A percentile compares a stretch with the other conserved stretches of the same genome.
Evolutionary conservation across 2,329 filamentous ascomycete genomes (phyloP).

Genomic region (Cladobotryum protrusum): DNA sequence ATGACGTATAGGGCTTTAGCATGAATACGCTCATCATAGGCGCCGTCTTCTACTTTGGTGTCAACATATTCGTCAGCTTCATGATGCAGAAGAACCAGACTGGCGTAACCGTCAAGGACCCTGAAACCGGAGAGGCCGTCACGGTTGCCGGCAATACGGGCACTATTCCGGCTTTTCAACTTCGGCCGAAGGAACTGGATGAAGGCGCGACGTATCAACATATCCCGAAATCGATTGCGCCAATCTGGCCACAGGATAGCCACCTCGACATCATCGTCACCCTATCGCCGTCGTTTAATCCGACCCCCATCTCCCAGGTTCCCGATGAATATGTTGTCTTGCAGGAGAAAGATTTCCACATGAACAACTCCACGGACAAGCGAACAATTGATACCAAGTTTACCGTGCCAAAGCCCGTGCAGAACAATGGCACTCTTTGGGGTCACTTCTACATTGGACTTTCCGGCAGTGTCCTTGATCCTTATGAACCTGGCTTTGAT

Average conservation of each 20-base stretch:
- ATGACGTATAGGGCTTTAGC: constrained; percentile 26
- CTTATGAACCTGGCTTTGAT: constrained; percentile 65
- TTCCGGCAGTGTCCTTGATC: constrained; percentile 69
- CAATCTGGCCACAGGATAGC: constrained; percentile 80
- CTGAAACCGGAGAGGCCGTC: constrained; percentile 44
- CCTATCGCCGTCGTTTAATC: constrained; percentile 67
- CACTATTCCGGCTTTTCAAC: constrained; percentile 57
- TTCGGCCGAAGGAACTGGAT: constrained; percentile 55
- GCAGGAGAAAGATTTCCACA: constrained; percentile 70
- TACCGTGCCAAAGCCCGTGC: constrained; percentile 68
- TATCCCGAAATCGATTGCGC: constrained; percentile 66
- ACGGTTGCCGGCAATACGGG: constrained; percentile 48
- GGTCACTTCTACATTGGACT: constrained; percentile 88
- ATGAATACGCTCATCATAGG: constrained; percentile 46
- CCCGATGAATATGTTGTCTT: constrained; percentile 66
- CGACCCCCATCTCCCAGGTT: constrained; percentile 60
- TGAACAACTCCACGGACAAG: constrained; percentile 74
- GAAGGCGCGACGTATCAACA: constrained; percentile 57
- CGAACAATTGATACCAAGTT: constrained; percentile 73
- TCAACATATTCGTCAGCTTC: constrained; percentile 53
- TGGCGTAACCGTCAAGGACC: constrained; percentile 43
- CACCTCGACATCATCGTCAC: constrained; percentile 79
- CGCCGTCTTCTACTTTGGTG: constrained; percentile 50
- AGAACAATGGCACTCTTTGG: constrained; percentile 90
- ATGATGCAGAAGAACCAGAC: constrained; percentile 43